Base-by-base conservation (phyloP, 306 rosid species). In the Hippophae tibetana region DNA sequence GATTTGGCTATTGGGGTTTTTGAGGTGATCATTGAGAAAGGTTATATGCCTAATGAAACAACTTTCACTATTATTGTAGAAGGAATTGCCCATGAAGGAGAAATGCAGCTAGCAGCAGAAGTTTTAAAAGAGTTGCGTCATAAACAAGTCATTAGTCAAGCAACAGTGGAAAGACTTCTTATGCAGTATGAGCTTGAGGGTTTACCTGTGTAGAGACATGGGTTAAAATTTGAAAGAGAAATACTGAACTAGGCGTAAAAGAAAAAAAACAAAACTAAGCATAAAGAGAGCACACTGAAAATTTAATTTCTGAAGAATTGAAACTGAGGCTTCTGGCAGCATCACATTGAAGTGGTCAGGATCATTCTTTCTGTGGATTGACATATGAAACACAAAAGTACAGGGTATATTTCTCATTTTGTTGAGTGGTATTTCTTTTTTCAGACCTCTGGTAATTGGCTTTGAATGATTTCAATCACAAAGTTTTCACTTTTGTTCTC, bases 11-110 rank as follows among this genome's bases (percentile, higher is more conserved):
- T 87, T 51, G 84, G 78, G 74, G 65, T 92, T 63, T 79, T 72
- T 38, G 79, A 78, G 84, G 72, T 52, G 66, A 83, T 92, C 96
- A 67, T 92, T 13, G 60, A 69, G 75, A 79, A 74, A 73, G 83
- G 95, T 50, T 73, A 77, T 57, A 72, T 56, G 69, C 96, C 98
- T 45, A 87, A 71, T 65, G 98, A 92, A 77, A 73, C 71, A 48
- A 92, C 98, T 47, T 92, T 85, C 43, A 65, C 83, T 47, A 83
- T 85, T 78, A 61, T 92, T 2, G 86, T 92, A 68, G 96, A 87
- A 76, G 96, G 95, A 59, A 73, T 92, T 57, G 86, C 86, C 67
- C 82, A 78, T 14, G 81, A 92, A 74, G 86, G 79, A 46, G 77
- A 85, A 70, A 72, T 58, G 38, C 89, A 83, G 65, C 71, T 85